phyloP scores from a whole-genome alignment of 768 basidiomycete genomes.

The Suillus americanus region DNA sequence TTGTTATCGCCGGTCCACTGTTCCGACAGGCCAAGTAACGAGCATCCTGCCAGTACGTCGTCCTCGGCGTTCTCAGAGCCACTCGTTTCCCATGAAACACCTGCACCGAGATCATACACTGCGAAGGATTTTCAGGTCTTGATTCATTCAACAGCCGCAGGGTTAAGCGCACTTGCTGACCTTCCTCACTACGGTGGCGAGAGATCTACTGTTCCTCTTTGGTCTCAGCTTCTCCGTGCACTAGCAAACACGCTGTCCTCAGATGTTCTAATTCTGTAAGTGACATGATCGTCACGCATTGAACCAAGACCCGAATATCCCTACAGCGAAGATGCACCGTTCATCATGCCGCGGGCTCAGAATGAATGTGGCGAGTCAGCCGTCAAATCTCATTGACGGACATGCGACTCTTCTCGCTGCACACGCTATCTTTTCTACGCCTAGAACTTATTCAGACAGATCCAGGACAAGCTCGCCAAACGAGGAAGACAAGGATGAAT shows the following conservation, averaged over 20 bases:
- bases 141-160: neutral
- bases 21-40: neutral
- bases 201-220: neutral
- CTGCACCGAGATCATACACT: neutral
- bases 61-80: neutral
- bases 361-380: neutral
- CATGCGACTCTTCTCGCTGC: neutral
- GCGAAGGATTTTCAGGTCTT: neutral
- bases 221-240: neutral
- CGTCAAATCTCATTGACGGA: neutral
- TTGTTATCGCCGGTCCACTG: neutral
- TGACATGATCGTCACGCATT: neutral
- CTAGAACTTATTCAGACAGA: too few relatives aligned
- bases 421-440: neutral
- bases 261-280: neutral
- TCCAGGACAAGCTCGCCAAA: neutral
- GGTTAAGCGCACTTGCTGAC: neutral
- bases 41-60: neutral
- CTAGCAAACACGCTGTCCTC: neutral
- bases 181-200: neutral
- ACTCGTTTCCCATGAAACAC: too few relatives aligned
- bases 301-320: neutral
- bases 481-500: neutral
- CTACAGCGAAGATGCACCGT: neutral
- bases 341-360: slow-evolving; percentile 1